Percentiles rank a stretch among this genome's conserved stretches.
Conservation (phyloP, 495 filamentous ascomycete genomes). For the Cercophora sp. region DNA sequence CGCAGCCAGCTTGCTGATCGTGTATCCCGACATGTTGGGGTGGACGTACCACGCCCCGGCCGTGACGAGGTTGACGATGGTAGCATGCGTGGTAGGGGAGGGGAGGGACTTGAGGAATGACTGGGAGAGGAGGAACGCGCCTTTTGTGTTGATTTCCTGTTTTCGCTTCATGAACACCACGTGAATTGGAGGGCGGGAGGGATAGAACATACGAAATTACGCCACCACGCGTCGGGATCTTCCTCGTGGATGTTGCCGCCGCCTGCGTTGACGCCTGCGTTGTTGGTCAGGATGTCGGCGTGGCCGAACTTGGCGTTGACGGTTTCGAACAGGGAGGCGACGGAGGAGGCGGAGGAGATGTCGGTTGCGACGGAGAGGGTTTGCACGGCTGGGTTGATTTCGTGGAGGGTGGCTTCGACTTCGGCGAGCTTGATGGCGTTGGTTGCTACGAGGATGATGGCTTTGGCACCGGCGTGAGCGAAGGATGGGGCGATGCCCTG, state of each 20-base stretch:
- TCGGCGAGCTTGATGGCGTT: conserved; percentile 27
- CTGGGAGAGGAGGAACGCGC: conserved; percentile 36
- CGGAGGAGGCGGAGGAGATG: conserved; percentile 29
- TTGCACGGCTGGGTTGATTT: conserved; percentile 27
- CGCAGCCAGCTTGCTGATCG: conserved; percentile 33
- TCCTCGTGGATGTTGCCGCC: conserved; percentile 19
- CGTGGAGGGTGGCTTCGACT: conserved; percentile 26
- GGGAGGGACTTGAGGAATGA: conserved; percentile 30
- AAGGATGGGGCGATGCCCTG: conserved; percentile 41
- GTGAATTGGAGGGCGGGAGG: background rate
- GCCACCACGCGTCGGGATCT: conserved; percentile 35
- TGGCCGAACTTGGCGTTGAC: conserved; percentile 35
- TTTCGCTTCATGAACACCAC: background rate
- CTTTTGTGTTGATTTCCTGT: conserved; percentile 44
- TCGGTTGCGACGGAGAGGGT: conserved; percentile 29
- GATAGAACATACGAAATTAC: conserved; percentile 21
- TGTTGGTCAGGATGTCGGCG: conserved; percentile 45
- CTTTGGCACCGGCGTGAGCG: conserved; percentile 35
- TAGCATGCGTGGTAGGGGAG: conserved; percentile 22
- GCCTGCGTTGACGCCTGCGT: conserved; percentile 30
- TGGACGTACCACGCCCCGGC: conserved; percentile 23
- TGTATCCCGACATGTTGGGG: conserved; percentile 33
- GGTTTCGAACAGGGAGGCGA: conserved; percentile 31
- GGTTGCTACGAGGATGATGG: conserved; percentile 40
- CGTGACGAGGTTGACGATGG: conserved; percentile 41